phyloP scores from a whole-genome alignment of 163 green algal species.

The Botryococcus braunii region DNA sequence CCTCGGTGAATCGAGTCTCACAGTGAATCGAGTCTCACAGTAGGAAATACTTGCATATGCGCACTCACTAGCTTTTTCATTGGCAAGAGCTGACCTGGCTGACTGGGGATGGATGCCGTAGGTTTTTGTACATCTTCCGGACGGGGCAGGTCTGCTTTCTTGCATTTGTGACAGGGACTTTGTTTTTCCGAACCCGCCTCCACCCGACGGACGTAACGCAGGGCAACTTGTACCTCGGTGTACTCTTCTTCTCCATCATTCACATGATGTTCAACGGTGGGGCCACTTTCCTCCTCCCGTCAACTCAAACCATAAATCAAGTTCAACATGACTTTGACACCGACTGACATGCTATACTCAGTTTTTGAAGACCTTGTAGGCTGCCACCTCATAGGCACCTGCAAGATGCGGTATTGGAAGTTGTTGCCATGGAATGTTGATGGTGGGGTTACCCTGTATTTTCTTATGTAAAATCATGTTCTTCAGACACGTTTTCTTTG shows the following conservation, averaged over 20 bases:
- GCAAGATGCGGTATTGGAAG: no score
- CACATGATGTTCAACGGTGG: slow-evolving; percentile 33
- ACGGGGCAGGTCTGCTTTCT: slow-evolving; percentile 14
- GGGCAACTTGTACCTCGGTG: slow-evolving; percentile 25
- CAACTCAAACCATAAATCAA: no score
- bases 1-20: no score
- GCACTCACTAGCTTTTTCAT: no score
- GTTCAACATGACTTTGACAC: background rate
- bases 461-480: no score
- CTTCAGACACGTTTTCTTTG: slow-evolving; percentile 10
- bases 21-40: no score
- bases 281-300: no score
- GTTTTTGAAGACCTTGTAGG: background rate
- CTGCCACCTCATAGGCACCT: background rate
- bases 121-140: slow-evolving; percentile 14
- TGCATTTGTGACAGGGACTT: slow-evolving; percentile 19
- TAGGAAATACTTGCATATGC: no score
- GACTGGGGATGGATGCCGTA: no score
- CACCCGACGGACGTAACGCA: slow-evolving; percentile 15
- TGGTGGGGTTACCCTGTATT: no score
- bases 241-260: slow-evolving; percentile 49
- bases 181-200: slow-evolving; percentile 21
- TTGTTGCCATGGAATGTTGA: no score
- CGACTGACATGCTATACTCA: background rate
- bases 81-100: no score